Percentiles rank a stretch among this genome's conserved stretches.
These are phyloP conservation scores for Coemansia sp. DNA, from an alignment of 192 early-diverging fungal species.

Conservation along the genomic window DNA sequence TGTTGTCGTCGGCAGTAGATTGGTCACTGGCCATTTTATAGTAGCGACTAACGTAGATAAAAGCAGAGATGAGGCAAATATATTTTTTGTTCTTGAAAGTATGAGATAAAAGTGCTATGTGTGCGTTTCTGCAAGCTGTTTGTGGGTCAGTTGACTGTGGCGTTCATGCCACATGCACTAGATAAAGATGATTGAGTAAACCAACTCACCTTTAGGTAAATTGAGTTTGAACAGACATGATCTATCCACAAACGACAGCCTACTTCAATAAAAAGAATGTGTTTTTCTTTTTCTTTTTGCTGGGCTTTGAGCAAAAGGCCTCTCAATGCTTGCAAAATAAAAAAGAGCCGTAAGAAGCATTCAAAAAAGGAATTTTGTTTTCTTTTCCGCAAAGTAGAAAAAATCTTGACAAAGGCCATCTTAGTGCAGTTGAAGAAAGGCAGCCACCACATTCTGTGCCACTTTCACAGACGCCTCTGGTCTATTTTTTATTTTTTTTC, in stretches of 20 bases:
- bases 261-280: neutral
- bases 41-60: too few relatives aligned
- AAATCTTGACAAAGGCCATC: neutral
- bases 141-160: neutral
- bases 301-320: neutral
- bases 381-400: neutral
- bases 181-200: too few relatives aligned
- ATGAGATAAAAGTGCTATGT: neutral
- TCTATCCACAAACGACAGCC: neutral
- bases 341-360: neutral
- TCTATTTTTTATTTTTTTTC: too few relatives aligned
- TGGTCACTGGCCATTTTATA: neutral
- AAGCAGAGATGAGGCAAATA: too few relatives aligned
- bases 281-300: too few relatives aligned
- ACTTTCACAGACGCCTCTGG: neutral
- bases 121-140: neutral
- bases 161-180: too few relatives aligned
- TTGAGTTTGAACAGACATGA: too few relatives aligned
- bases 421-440: neutral
- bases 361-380: neutral
- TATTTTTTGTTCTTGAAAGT: neutral
- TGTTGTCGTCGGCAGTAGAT: constrained; percentile 6
- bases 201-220: too few relatives aligned
- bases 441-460: neutral
- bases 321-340: neutral